Base-by-base conservation (phyloP, 2,329 filamentous ascomycete species). In the Colletotrichum nymphaeae region DNA sequence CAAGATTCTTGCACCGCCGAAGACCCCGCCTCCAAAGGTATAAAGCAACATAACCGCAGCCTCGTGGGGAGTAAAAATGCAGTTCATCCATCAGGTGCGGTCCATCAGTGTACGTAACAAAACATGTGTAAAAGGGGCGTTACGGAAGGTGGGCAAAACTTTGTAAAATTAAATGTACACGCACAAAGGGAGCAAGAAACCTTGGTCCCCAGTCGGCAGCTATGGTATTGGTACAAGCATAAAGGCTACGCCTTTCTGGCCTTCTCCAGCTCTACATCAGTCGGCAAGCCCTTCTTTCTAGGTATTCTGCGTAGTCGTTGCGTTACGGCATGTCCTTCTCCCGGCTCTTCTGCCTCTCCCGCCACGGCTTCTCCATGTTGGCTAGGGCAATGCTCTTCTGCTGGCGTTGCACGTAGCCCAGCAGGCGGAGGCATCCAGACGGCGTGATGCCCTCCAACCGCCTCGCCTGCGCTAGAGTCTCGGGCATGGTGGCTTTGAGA, bases 391-490 rank as follows among this genome's bases (percentile, higher is more conserved):
- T 68, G 16, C 57, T 55, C 52, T 75, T 60, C 28, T 53, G 56
- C 35, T 71, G 69, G 8, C 80, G 78, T 53, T 85, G 86, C n/a
- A 95, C 91, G 80, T 90, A 89, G 28, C 86, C 87, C 70, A 96
- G 82, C 74, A 97, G 79, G 67, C 90, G 83, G 56, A 93, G 79
- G 70, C 88, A 88, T 0, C 89, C 91, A 0, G 88, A 85, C 0
- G 91, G 90, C 24, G 91, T 93, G 74, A 93, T 86, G 4, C 96
- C 96, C 82, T 99, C 97, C 12, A 98, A 90, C 16, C 97, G 86
- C 62, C 95, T 88, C 37, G 96, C 96, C 88, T 98, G 97, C 0
- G 94, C 96, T 26, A 99, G 87, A 74, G 91, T 97, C 83, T 97
- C 94, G 0, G 97, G 97, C 64, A 90, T 86, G 1, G 94, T 93